Evolutionary conservation across 306 rosid genomes (phyloP), one percentile per base, ranked within the genome.

Genomic region (Citrullus amarus): DNA sequence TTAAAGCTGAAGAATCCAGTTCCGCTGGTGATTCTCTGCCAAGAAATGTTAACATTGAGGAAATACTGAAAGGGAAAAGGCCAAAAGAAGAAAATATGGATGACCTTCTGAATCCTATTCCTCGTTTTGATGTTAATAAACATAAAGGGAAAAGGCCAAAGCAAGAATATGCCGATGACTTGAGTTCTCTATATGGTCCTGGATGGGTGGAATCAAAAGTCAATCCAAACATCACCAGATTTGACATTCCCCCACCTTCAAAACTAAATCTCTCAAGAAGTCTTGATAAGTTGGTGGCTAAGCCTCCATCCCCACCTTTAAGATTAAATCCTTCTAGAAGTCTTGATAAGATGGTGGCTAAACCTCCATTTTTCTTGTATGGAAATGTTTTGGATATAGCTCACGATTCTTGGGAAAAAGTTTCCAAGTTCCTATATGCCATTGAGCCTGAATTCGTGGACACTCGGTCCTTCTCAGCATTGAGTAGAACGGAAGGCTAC

Each of bases 401-500:
- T 59, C 82, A 81, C 5, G 97, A 91, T 34, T 85, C 91, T 8
- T 95, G 97, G 97, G 73, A 16, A 67, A 90, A 92, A 84, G 80
- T 92, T 67, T 90, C 96, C 57, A 88, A 92, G 75, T 95, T 90
- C 80, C 69, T 92, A 58, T 91, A 95, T 84, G 86, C 79, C 41
- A 48, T 88, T 80, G 89, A 89, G 83, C 97, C 98, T 75, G 98
- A 95, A 71, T 90, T 83, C 76, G 96, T 83, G 75, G 86, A 88
- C 82, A 80, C 89, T 18, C 90, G 69, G 78, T 82, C 66, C 62
- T 95, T 91, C 86, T 92, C 98, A 0, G 92, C 97, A 70, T 62
- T 90, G 76, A 84, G 79, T 67, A 92, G 98, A 85, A 87, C 48
- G 59, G 97, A 95, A 91, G 97, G 97, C 11, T 92, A 95, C 55